These are phyloP conservation scores for Xerocomus brunneocitrinus DNA, from an alignment of 768 basidiomycete genomes.

Conservation along the genomic window DNA sequence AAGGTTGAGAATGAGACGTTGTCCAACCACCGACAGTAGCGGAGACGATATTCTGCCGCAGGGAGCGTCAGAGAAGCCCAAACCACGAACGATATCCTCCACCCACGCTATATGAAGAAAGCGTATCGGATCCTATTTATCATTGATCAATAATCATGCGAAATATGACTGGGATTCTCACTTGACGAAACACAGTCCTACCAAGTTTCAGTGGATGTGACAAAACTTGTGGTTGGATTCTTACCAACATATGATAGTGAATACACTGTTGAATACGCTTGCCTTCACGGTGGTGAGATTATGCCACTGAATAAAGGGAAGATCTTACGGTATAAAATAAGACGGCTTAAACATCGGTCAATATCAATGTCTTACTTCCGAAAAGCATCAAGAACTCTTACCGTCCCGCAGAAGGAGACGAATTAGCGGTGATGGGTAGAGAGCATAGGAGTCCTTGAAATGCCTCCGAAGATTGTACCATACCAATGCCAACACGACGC, in stretches of 20 bases:
- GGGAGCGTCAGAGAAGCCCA: neutral
- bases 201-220: neutral
- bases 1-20: conserved; percentile 20
- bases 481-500: neutral
- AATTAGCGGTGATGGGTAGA: neutral
- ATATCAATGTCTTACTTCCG: neutral
- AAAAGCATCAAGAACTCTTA: neutral
- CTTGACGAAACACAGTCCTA: conserved; percentile 5
- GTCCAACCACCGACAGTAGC: conserved; percentile 11
- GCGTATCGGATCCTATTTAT: conserved; percentile 9
- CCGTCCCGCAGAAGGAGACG: conserved; percentile 7
- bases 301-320: no score
- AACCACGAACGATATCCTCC: neutral
- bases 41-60: conserved; percentile 11
- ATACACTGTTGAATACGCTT: conserved; percentile 2
- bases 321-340: conserved; percentile 4
- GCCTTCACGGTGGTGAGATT: neutral
- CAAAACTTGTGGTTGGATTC: neutral
- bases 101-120: conserved; percentile 6
- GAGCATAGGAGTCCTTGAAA: neutral
- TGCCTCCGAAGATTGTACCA: conserved; percentile 1
- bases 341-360: conserved; percentile 1
- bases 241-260: conserved; percentile 13
- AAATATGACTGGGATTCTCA: conserved; percentile 1
- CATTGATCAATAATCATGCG: neutral